A percentile compares a stretch with the other conserved stretches of the same genome.
Evolutionary conservation across 1,284 basidiomycete genomes (phyloP).

Genomic region (Mycosarcoma maydis): DNA sequence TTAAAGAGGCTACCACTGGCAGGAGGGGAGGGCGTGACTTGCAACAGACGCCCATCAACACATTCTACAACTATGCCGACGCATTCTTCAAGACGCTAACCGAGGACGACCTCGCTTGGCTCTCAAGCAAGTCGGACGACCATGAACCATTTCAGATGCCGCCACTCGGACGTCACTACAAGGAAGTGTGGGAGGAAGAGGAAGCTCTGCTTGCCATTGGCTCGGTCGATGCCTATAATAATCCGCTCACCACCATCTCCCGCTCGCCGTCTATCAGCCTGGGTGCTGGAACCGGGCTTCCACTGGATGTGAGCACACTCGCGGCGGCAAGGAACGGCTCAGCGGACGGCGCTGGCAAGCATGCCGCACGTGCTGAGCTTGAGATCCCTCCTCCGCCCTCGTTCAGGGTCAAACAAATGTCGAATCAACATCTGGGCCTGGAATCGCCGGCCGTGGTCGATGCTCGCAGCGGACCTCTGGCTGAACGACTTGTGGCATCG

Average conservation of each 20-base stretch:
- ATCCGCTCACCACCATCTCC: slow-evolving; percentile 20
- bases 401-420: slow-evolving; percentile 50
- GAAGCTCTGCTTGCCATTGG: slow-evolving; percentile 71
- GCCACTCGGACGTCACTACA: slow-evolving; percentile 85
- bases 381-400: slow-evolving; percentile 42
- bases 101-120: slow-evolving; percentile 66
- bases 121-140: slow-evolving; percentile 74
- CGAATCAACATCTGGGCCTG: slow-evolving; percentile 53
- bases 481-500: slow-evolving; percentile 55
- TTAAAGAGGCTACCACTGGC: slow-evolving; percentile 46
- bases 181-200: slow-evolving; percentile 88
- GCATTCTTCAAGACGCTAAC: slow-evolving; percentile 66
- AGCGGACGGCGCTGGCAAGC: slow-evolving; percentile 7
- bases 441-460: slow-evolving; percentile 47
- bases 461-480: slow-evolving; percentile 57
- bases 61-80: slow-evolving; percentile 63
- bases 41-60: slow-evolving; percentile 61
- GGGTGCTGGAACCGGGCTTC: slow-evolving; percentile 29
- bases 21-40: slow-evolving; percentile 51
- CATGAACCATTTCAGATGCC: slow-evolving; percentile 86
- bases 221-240: slow-evolving; percentile 36
- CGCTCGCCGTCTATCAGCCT: slow-evolving; percentile 37
- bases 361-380: slow-evolving; percentile 21
- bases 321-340: slow-evolving; percentile 19
- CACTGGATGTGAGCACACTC: slow-evolving; percentile 21